A percentile compares a stretch with the other conserved stretches of the same genome.
Evolutionary conservation across 805 yeast species (phyloP).

Genomic region (Nakazawaea ishiwadae): DNA sequence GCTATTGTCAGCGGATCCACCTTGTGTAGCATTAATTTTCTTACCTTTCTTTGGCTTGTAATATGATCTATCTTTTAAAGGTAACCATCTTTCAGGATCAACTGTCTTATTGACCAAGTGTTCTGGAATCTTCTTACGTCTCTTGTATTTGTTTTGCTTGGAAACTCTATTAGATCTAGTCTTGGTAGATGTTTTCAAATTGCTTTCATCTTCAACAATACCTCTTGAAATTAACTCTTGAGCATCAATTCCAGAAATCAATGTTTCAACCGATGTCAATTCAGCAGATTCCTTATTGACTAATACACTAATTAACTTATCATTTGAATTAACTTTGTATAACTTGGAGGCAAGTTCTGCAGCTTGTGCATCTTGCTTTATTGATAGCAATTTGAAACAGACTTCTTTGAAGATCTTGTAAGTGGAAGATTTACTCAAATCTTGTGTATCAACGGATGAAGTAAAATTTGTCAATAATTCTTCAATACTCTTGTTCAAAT

Average conservation of each 20-base stretch:
- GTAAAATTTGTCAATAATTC: conserved; percentile 23
- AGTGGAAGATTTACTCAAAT: conserved; percentile 15
- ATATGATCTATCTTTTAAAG: conserved; percentile 77
- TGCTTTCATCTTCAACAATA: conserved; percentile 21
- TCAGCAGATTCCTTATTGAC: conserved; percentile 11
- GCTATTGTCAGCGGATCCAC: conserved; percentile 47
- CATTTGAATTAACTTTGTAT: conserved; percentile 15
- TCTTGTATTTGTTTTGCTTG: conserved; percentile 20
- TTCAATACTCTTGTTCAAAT: conserved; percentile 30
- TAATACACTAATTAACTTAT: conserved; percentile 19
- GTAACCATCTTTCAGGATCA: conserved; percentile 88
- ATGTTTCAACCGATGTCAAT: conserved; percentile 20
- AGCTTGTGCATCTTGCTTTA: conserved; percentile 24
- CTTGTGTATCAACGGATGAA: neutral
- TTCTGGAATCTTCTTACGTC: conserved; percentile 32
- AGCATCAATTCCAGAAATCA: conserved; percentile 27
- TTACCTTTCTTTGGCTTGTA: conserved; percentile 76
- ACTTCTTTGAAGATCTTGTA: conserved; percentile 27
- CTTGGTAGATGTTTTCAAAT: conserved; percentile 21
- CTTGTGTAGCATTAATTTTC: conserved; percentile 56
- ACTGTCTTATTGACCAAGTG: conserved; percentile 34
- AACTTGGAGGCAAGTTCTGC: conserved; percentile 23
- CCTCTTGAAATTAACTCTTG: conserved; percentile 25
- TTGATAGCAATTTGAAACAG: conserved; percentile 32
- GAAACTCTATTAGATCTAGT: conserved; percentile 23